Conservation (phyloP, 257 asterid species). For the Ligustrum vulgare region DNA sequence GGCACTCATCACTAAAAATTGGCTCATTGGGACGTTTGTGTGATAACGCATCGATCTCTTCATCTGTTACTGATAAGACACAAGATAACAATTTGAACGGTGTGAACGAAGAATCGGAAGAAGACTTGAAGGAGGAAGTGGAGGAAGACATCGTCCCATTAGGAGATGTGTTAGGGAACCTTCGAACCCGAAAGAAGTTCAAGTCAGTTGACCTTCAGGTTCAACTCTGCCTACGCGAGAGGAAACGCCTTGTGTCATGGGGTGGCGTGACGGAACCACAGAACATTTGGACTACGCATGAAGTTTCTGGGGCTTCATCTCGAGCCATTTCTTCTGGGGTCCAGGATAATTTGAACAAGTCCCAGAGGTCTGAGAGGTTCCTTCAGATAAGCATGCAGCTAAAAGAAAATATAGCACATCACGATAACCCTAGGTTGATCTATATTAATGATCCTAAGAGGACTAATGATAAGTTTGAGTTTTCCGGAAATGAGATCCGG, state of each 20-base stretch:
- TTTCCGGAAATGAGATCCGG: conserved; percentile 89
- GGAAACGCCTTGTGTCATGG: conserved; percentile 78
- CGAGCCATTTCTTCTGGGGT: conserved; percentile 37
- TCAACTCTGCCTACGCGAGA: conserved; percentile 53
- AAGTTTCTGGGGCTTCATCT: conserved; percentile 50
- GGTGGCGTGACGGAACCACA: conserved; percentile 74
- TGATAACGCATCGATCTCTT: conserved; percentile 31
- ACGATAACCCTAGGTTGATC: conserved; percentile 76
- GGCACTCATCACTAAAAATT: conserved; percentile 39
- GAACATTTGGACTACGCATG: conserved; percentile 43
- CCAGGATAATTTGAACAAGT: conserved; percentile 42
- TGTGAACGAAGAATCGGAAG: conserved; percentile 5
- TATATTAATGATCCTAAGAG: conserved; percentile 76
- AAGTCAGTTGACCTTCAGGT: conserved; percentile 43
- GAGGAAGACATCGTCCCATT: conserved; percentile 25
- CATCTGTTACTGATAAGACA: conserved; percentile 36
- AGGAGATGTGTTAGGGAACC: conserved; percentile 28
- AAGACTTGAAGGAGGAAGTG: conserved; percentile 31
- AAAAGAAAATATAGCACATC: conserved; percentile 55
- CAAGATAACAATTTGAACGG: conserved; percentile 28
- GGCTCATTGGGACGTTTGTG: conserved; percentile 35
- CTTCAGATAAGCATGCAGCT: conserved; percentile 80
- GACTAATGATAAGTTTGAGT: conserved; percentile 65
- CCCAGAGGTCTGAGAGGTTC: conserved; percentile 58
- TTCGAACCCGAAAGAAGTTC: conserved; percentile 35